Conservation (phyloP, 148 eudicot species). For the Rhododendron ferrugineum region DNA sequence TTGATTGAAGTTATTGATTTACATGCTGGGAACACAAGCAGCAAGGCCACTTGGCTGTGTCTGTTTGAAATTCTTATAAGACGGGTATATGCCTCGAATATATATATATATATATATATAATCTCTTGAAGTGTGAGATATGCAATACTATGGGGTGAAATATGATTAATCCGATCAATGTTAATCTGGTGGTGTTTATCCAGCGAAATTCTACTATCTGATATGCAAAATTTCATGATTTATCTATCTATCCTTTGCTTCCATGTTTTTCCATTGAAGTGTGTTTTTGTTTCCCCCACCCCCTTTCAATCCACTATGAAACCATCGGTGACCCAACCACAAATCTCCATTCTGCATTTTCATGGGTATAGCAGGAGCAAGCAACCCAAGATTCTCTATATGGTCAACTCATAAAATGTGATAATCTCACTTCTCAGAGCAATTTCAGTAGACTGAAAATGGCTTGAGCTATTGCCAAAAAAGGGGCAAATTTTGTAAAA, state of each 20-base stretch:
- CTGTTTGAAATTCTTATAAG: background rate
- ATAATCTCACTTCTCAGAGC: too few species aligned
- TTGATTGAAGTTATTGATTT: background rate
- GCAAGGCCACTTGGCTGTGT: too few species aligned
- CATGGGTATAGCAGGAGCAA: too few species aligned
- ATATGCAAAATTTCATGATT: too few species aligned
- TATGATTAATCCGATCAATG: background rate
- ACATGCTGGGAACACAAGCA: background rate
- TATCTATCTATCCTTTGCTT: background rate
- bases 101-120: too few species aligned
- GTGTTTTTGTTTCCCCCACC: background rate
- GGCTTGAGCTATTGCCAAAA: too few species aligned
- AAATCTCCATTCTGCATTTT: too few species aligned
- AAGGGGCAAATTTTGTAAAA: too few species aligned
- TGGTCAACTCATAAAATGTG: too few species aligned
- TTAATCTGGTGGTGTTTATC: background rate
- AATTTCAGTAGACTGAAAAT: too few species aligned
- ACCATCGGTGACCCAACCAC: background rate
- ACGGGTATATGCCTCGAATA: background rate
- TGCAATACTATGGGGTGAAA: background rate
- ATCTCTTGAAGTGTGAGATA: background rate
- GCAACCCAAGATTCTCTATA: too few species aligned
- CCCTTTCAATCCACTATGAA: background rate
- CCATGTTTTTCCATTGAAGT: background rate
- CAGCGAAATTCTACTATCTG: background rate